A percentile compares a stretch with the other conserved stretches of the same genome.
Evolutionary conservation across 441 rosid species (phyloP).

Genomic region (Bocquillonia castaneifolia): DNA sequence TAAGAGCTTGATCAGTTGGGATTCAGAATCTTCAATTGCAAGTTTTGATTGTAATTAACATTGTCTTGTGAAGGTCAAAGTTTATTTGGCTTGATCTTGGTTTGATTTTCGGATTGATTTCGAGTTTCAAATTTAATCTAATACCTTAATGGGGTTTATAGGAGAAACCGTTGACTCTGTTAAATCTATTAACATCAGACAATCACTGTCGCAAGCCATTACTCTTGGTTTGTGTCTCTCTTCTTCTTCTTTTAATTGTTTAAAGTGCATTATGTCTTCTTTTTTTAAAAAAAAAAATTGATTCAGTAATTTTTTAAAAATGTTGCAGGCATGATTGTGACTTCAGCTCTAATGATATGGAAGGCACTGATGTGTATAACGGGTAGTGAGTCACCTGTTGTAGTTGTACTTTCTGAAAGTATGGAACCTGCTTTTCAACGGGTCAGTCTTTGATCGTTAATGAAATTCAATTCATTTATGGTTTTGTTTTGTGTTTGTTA

Average conservation of each 20-base stretch:
- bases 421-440: conserved; percentile 94
- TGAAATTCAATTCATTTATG: background rate
- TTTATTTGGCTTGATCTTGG: too few relatives aligned
- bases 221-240: conserved; percentile 19
- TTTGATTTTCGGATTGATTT: too few relatives aligned
- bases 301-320: too few relatives aligned
- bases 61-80: too few relatives aligned
- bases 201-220: conserved; percentile 16
- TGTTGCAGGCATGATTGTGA: conserved; percentile 54
- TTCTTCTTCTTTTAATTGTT: background rate
- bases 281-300: background rate
- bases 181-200: conserved; percentile 22
- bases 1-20: too few relatives aligned
- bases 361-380: conserved; percentile 67
- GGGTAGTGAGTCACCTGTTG: conserved; percentile 79
- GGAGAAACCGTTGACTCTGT: conserved; percentile 12
- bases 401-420: conserved; percentile 77
- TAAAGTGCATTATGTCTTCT: background rate
- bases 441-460: conserved; percentile 33
- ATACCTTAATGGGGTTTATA: conserved; percentile 7
- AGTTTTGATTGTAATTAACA: too few relatives aligned
- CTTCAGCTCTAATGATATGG: conserved; percentile 78
- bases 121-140: too few relatives aligned
- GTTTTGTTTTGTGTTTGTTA: background rate
- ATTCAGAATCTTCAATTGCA: too few relatives aligned